Base-by-base conservation (phyloP, 768 basidiomycete species). In the Calocybe cyanea region DNA sequence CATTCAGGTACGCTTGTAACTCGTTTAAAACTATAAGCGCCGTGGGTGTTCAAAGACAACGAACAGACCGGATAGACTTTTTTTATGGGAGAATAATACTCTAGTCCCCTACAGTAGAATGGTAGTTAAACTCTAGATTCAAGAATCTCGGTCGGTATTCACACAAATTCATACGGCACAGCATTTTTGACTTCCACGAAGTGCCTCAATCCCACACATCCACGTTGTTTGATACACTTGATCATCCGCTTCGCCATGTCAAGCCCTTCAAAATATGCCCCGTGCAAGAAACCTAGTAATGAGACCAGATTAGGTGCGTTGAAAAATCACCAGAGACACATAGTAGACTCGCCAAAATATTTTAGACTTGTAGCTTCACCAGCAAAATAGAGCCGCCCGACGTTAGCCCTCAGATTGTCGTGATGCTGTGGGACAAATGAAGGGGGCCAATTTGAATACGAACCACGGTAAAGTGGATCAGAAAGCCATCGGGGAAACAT, bases 371-470 rank as follows among this genome's bases (percentile, higher is more conserved):
- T 82, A 7, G 75, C 80, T 57, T 85, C 82, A 3, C 81, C 82
- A 0, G 81, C 75, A 51, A 84, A 85, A 71, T 76, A 83, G 14
- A 85, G 65, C 7, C 69, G 65, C 4, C 63, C 64, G 14, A 84
- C 65, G 17, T 77, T 80, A 4, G 78, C 77, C 45, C 76, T 69
- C 38, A 84, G 54, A 54, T 84, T 81, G 20, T 73, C 63, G n/a
- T 78, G 69, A 42, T 83, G 78, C 7, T 60, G 64, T 13, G 68
- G 69, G 9, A 76, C 60, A 51, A 83, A 83, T 2, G 78, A 71
- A 0, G 85, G 70, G 0, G 82, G 83, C 83, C 83, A 86, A 49
- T 84, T 87, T 17, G 78, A 80, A 52, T 81, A 87, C 3, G 81
- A 78, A 3, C 81, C 81, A 17, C 80, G 70, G 59, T 70, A 80